Percentiles rank a stretch among this genome's conserved stretches.
Conservation (phyloP, 2,329 filamentous ascomycete genomes). For the Apiospora saccharicola region DNA sequence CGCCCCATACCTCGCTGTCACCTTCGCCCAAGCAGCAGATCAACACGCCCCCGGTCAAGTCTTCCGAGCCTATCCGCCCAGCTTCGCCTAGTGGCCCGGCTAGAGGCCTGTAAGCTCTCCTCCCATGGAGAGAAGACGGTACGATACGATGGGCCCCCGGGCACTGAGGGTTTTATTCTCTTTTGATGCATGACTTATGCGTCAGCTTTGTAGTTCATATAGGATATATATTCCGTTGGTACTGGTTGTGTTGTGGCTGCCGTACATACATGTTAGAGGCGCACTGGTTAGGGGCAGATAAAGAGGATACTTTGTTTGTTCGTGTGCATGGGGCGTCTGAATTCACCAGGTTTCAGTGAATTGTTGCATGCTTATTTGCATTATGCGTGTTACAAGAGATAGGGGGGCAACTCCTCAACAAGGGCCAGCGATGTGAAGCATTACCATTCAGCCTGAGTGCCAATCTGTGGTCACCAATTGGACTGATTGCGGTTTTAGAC, state of each 20-base stretch:
- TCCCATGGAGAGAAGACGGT: neutral
- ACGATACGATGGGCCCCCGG: neutral
- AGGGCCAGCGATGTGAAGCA: neutral
- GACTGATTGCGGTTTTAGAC: neutral
- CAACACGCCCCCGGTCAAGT: constrained; percentile 67
- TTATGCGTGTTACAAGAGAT: neutral
- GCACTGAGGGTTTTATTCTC: neutral
- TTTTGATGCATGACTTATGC: neutral
- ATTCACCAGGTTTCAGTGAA: neutral
- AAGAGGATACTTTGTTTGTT: constrained; percentile 5
- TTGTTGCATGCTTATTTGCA: neutral
- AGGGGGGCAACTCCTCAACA: neutral
- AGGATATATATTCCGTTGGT: constrained; percentile 11
- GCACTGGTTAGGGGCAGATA: constrained; percentile 4
- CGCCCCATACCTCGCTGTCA: constrained; percentile 63
- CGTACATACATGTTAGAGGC: constrained; percentile 5
- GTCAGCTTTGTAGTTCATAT: constrained; percentile 16
- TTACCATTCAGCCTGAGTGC: neutral
- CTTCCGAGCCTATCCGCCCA: constrained; percentile 44
- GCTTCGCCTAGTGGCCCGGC: constrained; percentile 33
- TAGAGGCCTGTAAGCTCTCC: constrained; percentile 14
- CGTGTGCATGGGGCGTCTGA: neutral
- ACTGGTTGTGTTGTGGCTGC: neutral
- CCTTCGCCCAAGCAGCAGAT: constrained; percentile 65
- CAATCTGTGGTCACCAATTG: neutral